Evolutionary conservation across 805 yeast genomes (phyloP).

Genomic region (Nakazawaea ernobii): DNA sequence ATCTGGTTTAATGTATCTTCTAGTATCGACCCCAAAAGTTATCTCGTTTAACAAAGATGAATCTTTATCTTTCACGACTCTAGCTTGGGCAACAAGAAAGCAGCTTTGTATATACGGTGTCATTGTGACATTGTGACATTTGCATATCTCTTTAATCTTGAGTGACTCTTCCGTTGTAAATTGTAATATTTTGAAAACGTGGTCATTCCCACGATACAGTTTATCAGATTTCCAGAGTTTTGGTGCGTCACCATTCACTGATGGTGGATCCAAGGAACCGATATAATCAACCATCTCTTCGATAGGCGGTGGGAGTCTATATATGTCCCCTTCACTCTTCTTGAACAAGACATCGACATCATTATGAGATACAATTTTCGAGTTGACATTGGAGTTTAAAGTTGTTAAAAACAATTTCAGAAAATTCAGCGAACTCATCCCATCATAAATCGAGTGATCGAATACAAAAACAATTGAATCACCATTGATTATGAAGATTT

Average conservation of each 20-base stretch:
- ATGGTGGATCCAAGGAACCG: not conserved
- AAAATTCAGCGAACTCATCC: slow-evolving; percentile 1
- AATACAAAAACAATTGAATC: not conserved
- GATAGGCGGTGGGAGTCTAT: slow-evolving; percentile 8
- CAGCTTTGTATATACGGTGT: slow-evolving; percentile 4
- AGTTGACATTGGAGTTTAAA: not conserved
- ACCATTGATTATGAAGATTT: slow-evolving; percentile 6
- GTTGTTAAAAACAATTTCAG: not conserved
- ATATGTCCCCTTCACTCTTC: not conserved
- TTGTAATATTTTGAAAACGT: not conserved
- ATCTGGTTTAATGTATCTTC: slow-evolving; percentile 1
- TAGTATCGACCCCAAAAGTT: slow-evolving; percentile 6
- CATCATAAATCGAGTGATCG: slow-evolving; percentile 9
- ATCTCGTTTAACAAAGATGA: not conserved
- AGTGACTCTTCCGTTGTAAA: not conserved
- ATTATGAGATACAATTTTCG: not conserved
- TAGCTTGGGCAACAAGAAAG: slow-evolving; percentile 2
- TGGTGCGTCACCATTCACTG: not conserved
- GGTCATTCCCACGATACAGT: not conserved
- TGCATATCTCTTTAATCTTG: not conserved
- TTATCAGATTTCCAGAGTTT: slow-evolving; percentile 1
- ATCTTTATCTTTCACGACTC: not conserved
- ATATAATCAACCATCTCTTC: slow-evolving; percentile 6
- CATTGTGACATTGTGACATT: not conserved
- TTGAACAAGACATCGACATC: not conserved